phyloP scores from a whole-genome alignment of 345 rosid genomes.

The Cardiospermum halicacabum region DNA sequence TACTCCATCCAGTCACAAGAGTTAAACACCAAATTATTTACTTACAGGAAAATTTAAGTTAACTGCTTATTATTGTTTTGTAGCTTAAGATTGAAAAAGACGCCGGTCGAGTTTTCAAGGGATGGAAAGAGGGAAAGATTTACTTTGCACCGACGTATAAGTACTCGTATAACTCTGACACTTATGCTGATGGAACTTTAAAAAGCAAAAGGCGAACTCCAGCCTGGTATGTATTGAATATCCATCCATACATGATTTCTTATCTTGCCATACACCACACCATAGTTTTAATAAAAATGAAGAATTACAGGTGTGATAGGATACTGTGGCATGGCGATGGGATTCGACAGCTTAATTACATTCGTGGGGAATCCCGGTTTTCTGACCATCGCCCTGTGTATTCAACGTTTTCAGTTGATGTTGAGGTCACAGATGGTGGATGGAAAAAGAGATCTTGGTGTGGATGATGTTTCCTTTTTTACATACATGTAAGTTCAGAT shows the following conservation, averaged over 20 bases:
- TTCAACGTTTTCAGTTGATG: constrained; percentile 51
- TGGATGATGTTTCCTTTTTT: not conserved
- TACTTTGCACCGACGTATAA: constrained; percentile 90
- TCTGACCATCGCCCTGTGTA: constrained; percentile 94
- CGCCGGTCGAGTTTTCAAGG: constrained; percentile 78
- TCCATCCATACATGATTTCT: not conserved
- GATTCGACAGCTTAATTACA: constrained; percentile 51
- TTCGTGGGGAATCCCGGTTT: constrained; percentile 61
- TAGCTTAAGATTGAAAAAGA: constrained; percentile 92
- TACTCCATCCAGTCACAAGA: constrained; percentile 10
- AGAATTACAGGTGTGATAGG: constrained; percentile 76
- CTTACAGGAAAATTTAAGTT: too few relatives aligned
- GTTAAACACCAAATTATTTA: too few relatives aligned
- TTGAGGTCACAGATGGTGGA: constrained; percentile 39
- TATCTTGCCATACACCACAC: not conserved
- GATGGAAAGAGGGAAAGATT: constrained; percentile 93
- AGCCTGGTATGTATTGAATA: constrained; percentile 57
- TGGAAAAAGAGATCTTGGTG: constrained; percentile 17
- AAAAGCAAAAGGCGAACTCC: constrained; percentile 88
- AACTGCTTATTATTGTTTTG: not conserved
- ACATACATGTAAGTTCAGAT: constrained; percentile 17
- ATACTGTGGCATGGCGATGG: constrained; percentile 85
- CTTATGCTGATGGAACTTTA: constrained; percentile 63
- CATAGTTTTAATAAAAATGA: not conserved
- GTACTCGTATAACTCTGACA: constrained; percentile 76